Evolutionary conservation across 164 flowering plant species (phyloP), one percentile per base, ranked within the genome.

Genomic region (Annona squamosa): DNA sequence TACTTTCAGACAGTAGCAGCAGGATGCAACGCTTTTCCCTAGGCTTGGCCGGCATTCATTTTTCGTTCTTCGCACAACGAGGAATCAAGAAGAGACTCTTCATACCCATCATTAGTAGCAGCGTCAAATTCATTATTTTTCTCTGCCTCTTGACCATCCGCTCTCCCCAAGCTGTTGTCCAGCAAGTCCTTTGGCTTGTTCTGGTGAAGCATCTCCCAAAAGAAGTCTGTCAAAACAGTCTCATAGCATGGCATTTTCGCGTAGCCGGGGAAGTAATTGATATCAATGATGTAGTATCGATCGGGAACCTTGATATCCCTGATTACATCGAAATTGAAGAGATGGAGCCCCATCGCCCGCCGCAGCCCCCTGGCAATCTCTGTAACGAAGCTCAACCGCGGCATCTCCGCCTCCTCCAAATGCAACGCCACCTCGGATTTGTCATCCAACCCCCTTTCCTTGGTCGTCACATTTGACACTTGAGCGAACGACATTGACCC

Each of bases 231-330:
- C 86, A 92, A 79, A 46, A 87, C 90, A 6, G 83, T 67, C 84
- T 90, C 97, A 74, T 89, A 92, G 1, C 68, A 65, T 0, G 95
- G 97, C 95, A 92, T 88, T 78, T 92, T 92, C 0, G 92, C 93
- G 74, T 89, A 92, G 59, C 97, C 95, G 0, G 97, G 97, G 69
- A 92, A 90, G 74, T 92, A 90, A 72, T 92, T 92, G 41, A 92
- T 92, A 70, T 92, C 97, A 68, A 92, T 86, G 3, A 92, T 87
- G 18, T 90, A 82, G 63, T 86, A 92, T 75, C 86, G 84, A 65
- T 84, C 85, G 79, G 94, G 91, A 46, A 79, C 69, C 72, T 77
- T 86, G 0, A 80, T 65, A 77, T 92, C 97, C 80, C 95, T 80
- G 69, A 92, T 92, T 65, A 92, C 89, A 82, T 92, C 97, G 71